Evolutionary conservation across 441 rosid species (phyloP), one percentile per base, ranked within the genome.

Genomic region (Viola pubescens): DNA sequence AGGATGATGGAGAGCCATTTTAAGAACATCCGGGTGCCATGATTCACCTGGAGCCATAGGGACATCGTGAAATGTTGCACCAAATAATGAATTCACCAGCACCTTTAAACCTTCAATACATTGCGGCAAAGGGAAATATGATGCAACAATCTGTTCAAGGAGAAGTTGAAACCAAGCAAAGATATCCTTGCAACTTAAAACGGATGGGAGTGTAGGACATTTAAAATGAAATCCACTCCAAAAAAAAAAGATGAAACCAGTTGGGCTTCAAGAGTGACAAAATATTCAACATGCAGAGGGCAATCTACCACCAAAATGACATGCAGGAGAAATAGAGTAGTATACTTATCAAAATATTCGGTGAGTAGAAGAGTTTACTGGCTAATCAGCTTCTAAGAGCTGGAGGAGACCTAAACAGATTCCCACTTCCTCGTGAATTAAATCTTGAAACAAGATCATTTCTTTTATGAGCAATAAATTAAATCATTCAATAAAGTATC

Each of bases 1-100:
- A 7, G 96, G 94, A 74, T 89, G 96, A 75, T 83, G 81, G 66
- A 90, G 87, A 59, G 80, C 75, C 88, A 90, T 67, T 83, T 94
- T 90, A 53, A 88, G 82, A 70, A 94, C 94, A 54, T 84, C 82
- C 37, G 96, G 87, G 72, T 94, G 95, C 99, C 99, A 94, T 8
- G 97, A 86, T 85, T 94, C 99, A 53, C 99, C 95, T 9, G 85
- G 89, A 56, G 85, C 82, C 76, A 88, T 65, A 46, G 95, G 78
- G 54, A 83, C 64, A 45, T 73, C 73, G 46, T 69, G 77, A 66
- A 85, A 85, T 50, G 85, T 79, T 65, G 88, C 90, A 71, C 96
- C 96, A 75, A 90, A 94, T 64, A 94, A 76, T 64, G 96, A 85
- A 65, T 81, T 73, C 67, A 83, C 92, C 60, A 90, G 73, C 54